Percentiles rank a stretch among this genome's conserved stretches.
Evolutionary conservation across 2,329 filamentous ascomycete genomes (phyloP).

Genomic region (Verticillium isaacii): DNA sequence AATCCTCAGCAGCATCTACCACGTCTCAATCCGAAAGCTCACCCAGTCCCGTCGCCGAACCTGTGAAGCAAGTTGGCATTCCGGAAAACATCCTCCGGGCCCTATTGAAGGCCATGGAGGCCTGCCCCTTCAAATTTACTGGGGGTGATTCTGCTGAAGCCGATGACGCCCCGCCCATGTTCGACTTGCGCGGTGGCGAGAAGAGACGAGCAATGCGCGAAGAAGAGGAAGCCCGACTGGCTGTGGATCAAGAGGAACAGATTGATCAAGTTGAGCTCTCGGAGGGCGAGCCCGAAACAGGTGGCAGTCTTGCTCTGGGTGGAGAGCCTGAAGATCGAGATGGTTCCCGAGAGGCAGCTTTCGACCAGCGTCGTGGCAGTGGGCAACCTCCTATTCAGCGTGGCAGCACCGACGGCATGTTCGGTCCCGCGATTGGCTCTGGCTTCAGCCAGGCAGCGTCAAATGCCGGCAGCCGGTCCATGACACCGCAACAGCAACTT

Average conservation of each 20-base stretch:
- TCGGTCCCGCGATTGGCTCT: conserved; percentile 47
- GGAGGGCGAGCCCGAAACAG: conserved; percentile 76
- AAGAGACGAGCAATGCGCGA: conserved; percentile 76
- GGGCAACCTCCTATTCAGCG: conserved; percentile 77
- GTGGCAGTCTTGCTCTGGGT: conserved; percentile 79
- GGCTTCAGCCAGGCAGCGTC: conserved; percentile 41
- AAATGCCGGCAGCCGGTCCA: conserved; percentile 58
- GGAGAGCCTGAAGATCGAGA: conserved; percentile 87
- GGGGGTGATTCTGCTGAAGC: neutral
- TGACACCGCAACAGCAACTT: conserved; percentile 76
- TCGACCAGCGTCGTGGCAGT: conserved; percentile 57
- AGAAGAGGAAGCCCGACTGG: conserved; percentile 55
- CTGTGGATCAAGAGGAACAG: conserved; percentile 43
- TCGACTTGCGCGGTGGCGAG: conserved; percentile 76
- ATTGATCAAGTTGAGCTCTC: conserved; percentile 39
- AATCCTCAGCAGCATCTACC: neutral
- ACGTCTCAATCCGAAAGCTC: neutral
- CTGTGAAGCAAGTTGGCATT: conserved; percentile 7
- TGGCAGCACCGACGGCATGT: conserved; percentile 45
- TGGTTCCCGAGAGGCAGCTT: conserved; percentile 40
- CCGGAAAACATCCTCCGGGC: conserved; percentile 22
- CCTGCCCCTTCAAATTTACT: conserved; percentile 27
- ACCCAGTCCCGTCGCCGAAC: neutral
- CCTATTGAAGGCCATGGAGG: conserved; percentile 31
- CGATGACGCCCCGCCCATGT: conserved; percentile 59